phyloP scores from a whole-genome alignment of 2,329 filamentous ascomycete genomes.

The Alternaria gansuensis region DNA sequence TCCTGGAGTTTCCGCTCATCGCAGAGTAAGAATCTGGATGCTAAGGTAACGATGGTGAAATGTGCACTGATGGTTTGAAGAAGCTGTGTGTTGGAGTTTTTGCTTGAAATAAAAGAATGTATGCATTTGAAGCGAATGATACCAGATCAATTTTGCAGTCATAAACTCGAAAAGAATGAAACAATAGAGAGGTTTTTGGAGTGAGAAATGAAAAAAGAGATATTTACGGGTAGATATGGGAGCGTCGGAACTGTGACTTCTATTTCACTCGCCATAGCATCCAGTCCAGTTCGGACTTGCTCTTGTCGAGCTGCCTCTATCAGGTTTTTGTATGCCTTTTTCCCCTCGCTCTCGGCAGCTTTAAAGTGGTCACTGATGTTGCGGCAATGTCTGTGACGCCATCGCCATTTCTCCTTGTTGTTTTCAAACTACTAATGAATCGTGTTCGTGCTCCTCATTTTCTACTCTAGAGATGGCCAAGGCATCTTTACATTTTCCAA shows the following conservation, averaged over 20 bases:
- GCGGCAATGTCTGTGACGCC: too few species aligned
- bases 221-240: background rate
- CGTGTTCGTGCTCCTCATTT: too few species aligned
- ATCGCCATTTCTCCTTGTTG: too few species aligned
- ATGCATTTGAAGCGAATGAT: slow-evolving; percentile 37
- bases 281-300: background rate
- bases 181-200: slow-evolving; percentile 10
- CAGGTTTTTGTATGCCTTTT: background rate
- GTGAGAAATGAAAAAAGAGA: background rate
- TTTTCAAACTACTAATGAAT: too few species aligned
- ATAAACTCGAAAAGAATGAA: slow-evolving; percentile 38
- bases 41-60: slow-evolving; percentile 29
- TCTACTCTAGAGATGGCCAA: too few species aligned
- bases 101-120: slow-evolving; percentile 15
- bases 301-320: background rate
- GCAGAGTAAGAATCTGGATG: background rate
- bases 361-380: background rate
- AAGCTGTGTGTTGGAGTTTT: slow-evolving; percentile 4
- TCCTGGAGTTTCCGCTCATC: too few species aligned
- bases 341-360: background rate
- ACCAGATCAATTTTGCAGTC: slow-evolving; percentile 44
- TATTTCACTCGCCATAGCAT: background rate
- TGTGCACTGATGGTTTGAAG: slow-evolving; percentile 25
- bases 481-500: too few species aligned
- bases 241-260: background rate